Base-by-base conservation (phyloP, 2,329 filamentous ascomycete species). In the Ophiognomonia clavigignenti-juglandacearum region DNA sequence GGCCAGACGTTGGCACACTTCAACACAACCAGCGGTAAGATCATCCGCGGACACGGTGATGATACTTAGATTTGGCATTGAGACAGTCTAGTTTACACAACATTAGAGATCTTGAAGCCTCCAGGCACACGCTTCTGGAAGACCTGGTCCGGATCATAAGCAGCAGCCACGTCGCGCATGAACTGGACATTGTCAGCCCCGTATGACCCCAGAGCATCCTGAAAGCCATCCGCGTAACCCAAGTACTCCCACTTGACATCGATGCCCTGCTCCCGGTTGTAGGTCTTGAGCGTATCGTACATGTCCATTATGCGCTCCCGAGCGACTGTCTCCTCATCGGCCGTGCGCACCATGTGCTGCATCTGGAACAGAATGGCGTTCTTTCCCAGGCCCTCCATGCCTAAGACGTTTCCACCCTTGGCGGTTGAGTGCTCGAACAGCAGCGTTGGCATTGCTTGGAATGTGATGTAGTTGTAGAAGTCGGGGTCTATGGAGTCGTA, bases 281-380 rank as follows among this genome's bases (percentile, higher is more conserved):
- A n/a, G n/a, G n/a, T n/a, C n/a, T n/a, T n/a, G n/a, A n/a, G n/a
- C n/a, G n/a, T n/a, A n/a, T n/a, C n/a, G n/a, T n/a, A n/a, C n/a
- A n/a, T n/a, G n/a, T n/a, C n/a, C n/a, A n/a, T n/a, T n/a, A n/a
- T n/a, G n/a, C n/a, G n/a, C n/a, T n/a, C n/a, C n/a, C n/a, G n/a
- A n/a, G n/a, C n/a, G n/a, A 56, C 43, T 18, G 38, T 35, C 13
- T 45, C 50, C 26, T 60, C 57, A 23, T 60, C 57, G 2, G 18
- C 14, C 22, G 43, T 44, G 13, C 51, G 42, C 57, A 60, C 41
- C 47, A 55, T 0, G 48, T 45, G 3, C 53, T 27, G 0, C 56
- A 19, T 31, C 57, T 26, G 2, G 56, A 34, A 13, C 47, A 51
- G 11, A 59, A 50, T 14, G 56, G 20, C 5, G 56, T 53, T 36